Evolutionary conservation across 768 basidiomycete species (phyloP), one percentile per base, ranked within the genome.

Genomic region (Naematelia aurantialba): DNA sequence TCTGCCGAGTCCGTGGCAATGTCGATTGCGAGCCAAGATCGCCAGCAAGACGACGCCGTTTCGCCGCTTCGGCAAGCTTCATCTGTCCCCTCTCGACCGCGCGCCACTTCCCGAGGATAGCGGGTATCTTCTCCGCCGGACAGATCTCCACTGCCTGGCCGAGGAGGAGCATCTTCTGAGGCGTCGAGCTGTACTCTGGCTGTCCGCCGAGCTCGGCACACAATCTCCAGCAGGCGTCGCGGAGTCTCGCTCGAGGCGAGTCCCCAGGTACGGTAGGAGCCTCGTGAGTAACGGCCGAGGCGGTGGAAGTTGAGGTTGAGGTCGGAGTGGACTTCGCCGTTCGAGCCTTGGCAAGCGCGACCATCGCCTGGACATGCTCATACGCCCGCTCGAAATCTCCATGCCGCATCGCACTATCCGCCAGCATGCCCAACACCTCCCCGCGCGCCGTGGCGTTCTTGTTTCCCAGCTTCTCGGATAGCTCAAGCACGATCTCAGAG

Each of bases 131-230:
- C 55, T 91, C 89, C 0, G 87, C 75, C 0, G 93, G 91, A 74
- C 91, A 94, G 17, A 96, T 80, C 68, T 91, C 86, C 26, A 97
- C 79, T 2, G 92, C 89, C 51, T 85, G 83, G 1, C 90, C 90
- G 19, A 97, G 76, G 1, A 94, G 81, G 1, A 78, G 79, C 60
- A 91, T 80, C 70, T 87, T 88, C 65, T 85, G 83, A 11, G 82
- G 76, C 4, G 84, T 76, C 60, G 92, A 87, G 1, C 81, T 69
- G 68, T 87, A 92, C 68, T 88, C 89, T 5, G 84, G 80, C 65
- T 91, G 88, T 59, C 87, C 83, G 14, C 90, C 93, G 1, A 98
- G 83, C 76, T 89, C 87, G 78, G 87, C 90, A 72, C 89, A 91
- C 1, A 87, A 85, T 25, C 88, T 85, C 93, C 93, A 98, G 63